Base-by-base conservation (phyloP, 805 yeast genomes). In the Candida michaelii region DNA sequence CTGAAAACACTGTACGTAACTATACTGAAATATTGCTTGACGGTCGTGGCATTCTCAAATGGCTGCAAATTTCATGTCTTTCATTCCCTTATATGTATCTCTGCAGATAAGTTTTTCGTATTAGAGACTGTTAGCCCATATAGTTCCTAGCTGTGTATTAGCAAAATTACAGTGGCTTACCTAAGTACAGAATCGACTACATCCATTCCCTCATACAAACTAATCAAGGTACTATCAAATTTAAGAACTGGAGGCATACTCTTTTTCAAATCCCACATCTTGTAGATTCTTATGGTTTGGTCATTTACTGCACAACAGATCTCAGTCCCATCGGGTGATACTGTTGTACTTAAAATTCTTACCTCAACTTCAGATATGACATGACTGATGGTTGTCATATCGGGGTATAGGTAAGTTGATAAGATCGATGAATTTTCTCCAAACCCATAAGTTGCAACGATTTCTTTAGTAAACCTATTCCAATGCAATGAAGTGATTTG, bases 361-460 rank as follows among this genome's bases (percentile, higher is more conserved):
- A 80, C 55, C 42, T 77, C 73, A 2, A 73, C 57, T 0, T 73
- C 58, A 0, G 83, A 73, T 15, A 71, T 73, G 1, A 82, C 82
- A 45, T 74, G 74, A 1, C 71, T 54, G 19, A 74, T 49, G 2
- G 73, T 59, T 10, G 62, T 59, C 76, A 86, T 70, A 2, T 69
- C 61, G 0, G 97, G 97, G 55, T 83, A 89, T 1, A 82, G 63
- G 58, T 79, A 88, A 0, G 83, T 78, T 1, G 76, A 63, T 1
- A 86, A 58, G n/a, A 86, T 58, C 2, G 72, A 54, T 1, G 83
- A 79, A 8, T 68, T 66, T 40, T 77, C 79, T 8, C 89, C 83
- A 57, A 83, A 89, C 0, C 97, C 97, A 65, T 82, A 89, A 0
- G 95, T 85, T 0, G 85, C 91, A 11, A 79, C 80, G 2, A 89